These are phyloP conservation scores for Ramichloridium luteum DNA, from an alignment of 2,329 filamentous ascomycete species.

Conservation along the genomic window DNA sequence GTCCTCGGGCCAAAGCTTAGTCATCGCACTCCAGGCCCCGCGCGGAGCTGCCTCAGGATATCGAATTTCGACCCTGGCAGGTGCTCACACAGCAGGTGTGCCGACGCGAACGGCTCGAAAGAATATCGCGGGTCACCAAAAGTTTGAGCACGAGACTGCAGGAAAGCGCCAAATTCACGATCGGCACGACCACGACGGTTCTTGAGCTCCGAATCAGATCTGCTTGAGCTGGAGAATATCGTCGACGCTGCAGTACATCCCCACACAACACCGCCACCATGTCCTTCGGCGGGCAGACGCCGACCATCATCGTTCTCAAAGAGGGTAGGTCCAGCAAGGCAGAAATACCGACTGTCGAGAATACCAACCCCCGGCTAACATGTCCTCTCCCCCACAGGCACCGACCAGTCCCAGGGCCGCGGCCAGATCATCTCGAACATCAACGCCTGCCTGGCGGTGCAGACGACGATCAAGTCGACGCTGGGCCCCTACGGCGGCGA, in stretches of 20 bases:
- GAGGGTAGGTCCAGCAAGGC: constrained; percentile 60
- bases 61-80: too few relatives aligned
- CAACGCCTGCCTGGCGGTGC: constrained; percentile 92
- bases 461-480: constrained; percentile 89
- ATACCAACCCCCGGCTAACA: too few relatives aligned
- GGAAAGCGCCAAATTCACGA: neutral
- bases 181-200: neutral
- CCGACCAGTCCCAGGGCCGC: constrained; percentile 92
- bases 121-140: neutral
- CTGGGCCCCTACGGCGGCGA: constrained; percentile 95
- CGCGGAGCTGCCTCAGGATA: too few relatives aligned
- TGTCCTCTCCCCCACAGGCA: too few relatives aligned
- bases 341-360: too few relatives aligned
- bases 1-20: too few relatives aligned
- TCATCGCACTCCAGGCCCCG: too few relatives aligned
- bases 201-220: neutral
- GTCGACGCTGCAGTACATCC: too few relatives aligned
- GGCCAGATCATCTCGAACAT: constrained; percentile 97
- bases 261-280: constrained; percentile 46
- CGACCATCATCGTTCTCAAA: constrained; percentile 95
- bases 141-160: neutral
- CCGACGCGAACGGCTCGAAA: too few relatives aligned
- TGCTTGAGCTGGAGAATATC: constrained; percentile 2
- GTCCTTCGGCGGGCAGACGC: constrained; percentile 95
- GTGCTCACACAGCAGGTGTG: too few relatives aligned